These are phyloP conservation scores for Sarocladiaceae sp. DNA, from an alignment of 2,329 filamentous ascomycete species.

Conservation along the genomic window DNA sequence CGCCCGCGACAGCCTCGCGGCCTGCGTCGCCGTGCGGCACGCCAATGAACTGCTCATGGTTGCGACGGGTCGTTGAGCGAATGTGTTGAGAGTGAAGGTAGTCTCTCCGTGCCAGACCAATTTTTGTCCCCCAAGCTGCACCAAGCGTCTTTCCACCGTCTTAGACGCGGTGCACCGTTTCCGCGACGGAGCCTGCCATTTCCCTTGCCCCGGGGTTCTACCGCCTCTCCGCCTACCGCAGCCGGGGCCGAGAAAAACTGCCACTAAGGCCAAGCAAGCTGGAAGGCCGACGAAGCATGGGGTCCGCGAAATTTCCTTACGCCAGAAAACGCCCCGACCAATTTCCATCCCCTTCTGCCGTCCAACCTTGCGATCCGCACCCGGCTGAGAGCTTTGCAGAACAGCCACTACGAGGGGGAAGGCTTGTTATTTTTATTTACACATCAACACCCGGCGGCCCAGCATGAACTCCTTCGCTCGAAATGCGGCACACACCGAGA, in stretches of 20 bases:
- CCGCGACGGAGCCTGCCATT: background rate
- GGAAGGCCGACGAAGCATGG: slow-evolving; percentile 2
- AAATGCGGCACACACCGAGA: slow-evolving; percentile 37
- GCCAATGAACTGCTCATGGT: slow-evolving; percentile 41
- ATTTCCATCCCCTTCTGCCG: slow-evolving; percentile 24
- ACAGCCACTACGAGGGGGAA: slow-evolving; percentile 21
- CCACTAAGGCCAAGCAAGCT: background rate
- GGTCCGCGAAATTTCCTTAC: slow-evolving; percentile 9
- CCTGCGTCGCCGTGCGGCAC: slow-evolving; percentile 38
- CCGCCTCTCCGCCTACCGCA: background rate
- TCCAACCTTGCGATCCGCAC: slow-evolving; percentile 5
- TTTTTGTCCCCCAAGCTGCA: slow-evolving; percentile 19
- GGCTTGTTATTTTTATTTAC: slow-evolving; percentile 20
- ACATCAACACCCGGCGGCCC: slow-evolving; percentile 17
- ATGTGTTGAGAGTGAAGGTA: background rate
- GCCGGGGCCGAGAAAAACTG: background rate
- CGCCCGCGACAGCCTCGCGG: slow-evolving; percentile 22
- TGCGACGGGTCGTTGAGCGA: slow-evolving; percentile 13
- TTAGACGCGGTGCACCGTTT: background rate
- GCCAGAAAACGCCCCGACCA: slow-evolving; percentile 9
- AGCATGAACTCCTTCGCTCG: slow-evolving; percentile 44
- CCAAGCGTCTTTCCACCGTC: background rate
- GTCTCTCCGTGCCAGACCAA: slow-evolving; percentile 16
- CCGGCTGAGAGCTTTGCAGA: background rate
- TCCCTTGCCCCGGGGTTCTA: background rate